Base-by-base conservation (phyloP, 1,139 yeast species). In the Wickerhamiella infanticola region DNA sequence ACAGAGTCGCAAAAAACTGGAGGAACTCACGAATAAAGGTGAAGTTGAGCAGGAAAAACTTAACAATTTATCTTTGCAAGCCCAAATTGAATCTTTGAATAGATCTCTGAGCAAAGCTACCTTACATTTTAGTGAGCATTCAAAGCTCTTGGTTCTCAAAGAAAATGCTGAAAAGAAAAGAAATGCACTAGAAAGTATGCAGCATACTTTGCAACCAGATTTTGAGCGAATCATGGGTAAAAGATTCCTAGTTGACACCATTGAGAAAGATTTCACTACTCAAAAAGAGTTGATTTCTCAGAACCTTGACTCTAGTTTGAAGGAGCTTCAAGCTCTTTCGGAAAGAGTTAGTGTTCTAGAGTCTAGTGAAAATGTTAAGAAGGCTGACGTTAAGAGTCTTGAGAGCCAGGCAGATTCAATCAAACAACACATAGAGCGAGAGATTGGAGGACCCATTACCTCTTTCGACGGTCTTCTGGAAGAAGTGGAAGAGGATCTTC, bases 401-500 rank as follows among this genome's bases (percentile, higher is more conserved):
- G 50, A 51, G 3, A 39, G 37, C 13, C 49, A 46, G 8, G 23
- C 18, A 8, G 41, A 3, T 11, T 40, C 37, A 1, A 3, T 40
- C 18, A 24, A 13, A 4, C 39, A 36, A 5, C 46, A 45, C 1
- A 35, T 13, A 3, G 46, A 37, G 26, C 35, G 24, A 5, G 43
- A 38, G 6, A 1, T 46, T 7, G 46, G 43, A 8, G 46, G 37
- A 4, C 9, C 42, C 3, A 48, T 48, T 9, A 7, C 13, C n/a
- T 35, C 23, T 18, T 53, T 37, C 26, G 52, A 52, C 5, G 11
- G 5, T 3, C 26, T 23, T 4, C 39, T 50, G n/a, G 18, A 25
- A 4, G 48, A 47, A 5, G 54, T 51, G 2, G 56, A 55, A 24
- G 49, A 49, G 5, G 55, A 49, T 5, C 41, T 55, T 4, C 42